Evolutionary conservation across 495 filamentous ascomycete genomes (phyloP), one percentile per base, ranked within the genome.

Genomic region (Trichoderma reesei): DNA sequence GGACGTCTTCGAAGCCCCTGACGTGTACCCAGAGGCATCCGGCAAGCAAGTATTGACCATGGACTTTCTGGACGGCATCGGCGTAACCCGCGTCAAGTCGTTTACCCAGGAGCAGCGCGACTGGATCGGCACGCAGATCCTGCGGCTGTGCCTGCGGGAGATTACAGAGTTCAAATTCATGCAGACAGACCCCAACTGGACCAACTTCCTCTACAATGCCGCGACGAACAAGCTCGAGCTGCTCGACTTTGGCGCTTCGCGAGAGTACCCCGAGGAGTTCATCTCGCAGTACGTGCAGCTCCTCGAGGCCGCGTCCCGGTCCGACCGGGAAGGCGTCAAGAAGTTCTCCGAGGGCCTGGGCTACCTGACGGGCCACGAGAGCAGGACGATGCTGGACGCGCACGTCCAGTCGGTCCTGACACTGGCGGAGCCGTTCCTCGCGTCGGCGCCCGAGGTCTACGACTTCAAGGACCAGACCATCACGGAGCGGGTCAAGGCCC

Each of bases 151-250:
- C 71, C 83, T 98, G 41, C 89, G 92, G 60, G 94, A 98, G 73
- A 91, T 98, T 69, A 84, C 83, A 63, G 90, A 96, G 69, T 98
- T 96, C 80, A 83, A 79, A 51, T 98, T 94, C 80, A 98, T 98
- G 94, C 94, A 98, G 76, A 98, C 94, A 34, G 94, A 98, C 75
- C 94, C 94, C 20, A 98, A 98, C 79, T 98, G 95, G 94, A 98
- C 95, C n/a, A 98, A 98, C 72, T 98, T 98, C 78, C 79, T 98
- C 36, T 98, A 90, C 79, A 96, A 98, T 72, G 74, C 82, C 0
- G 62, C 76, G 8, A 86, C 84, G 2, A 76, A 86, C 62, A 88
- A 85, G 68, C 85, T 98, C 6, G 92, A 98, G 74, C 86, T 98
- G 11, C 86, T 98, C 60, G 94, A 98, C 74, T 98, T 98, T 71